Base-by-base conservation (phyloP, 805 yeast species). In the Wickerhamomyces rabaulensis region DNA sequence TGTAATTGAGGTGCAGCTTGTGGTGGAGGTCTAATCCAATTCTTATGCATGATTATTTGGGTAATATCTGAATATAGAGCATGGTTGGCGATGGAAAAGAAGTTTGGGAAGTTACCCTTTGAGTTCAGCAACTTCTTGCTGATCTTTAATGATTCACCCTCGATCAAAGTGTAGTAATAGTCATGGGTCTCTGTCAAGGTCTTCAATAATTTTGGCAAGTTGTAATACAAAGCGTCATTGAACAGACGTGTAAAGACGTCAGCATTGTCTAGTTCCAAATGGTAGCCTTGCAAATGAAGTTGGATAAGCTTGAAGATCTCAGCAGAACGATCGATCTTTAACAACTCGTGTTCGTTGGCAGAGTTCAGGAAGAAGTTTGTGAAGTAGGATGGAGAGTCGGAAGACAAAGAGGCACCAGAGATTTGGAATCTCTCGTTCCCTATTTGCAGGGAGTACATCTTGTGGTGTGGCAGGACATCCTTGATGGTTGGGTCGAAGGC, bases 381-480 rank as follows among this genome's bases (percentile, higher is more conserved):
- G 69, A 90, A 91, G 61, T 86, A 89, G 5, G 95, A 87, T 0
- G 97, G 97, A 0, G 84, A 83, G 65, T 90, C 97, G 2, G 86
- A 85, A 22, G 89, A 84, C 35, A 90, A 65, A 2, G 96, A 87
- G 0, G 94, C 91, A 1, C 96, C 96, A 57, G 89, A 82, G 16
- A 84, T 55, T n/a, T 73, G 69, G 62, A 82, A 89, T 22, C 78
- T 52, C 52, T 70, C 71, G 37, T 71, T 74, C 0, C 95, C 95
- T 12, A 88, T 80, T 59, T 83, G 87, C 22, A 89, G 74, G 16
- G 81, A 71, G 64, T 75, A 89, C 64, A 86, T 78, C 47, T 72
- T 76, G 39, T 82, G 85, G 54, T 81, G 87, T 1, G 94, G 92
- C 22, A 88, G 69, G 3, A 80, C 55, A 2, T 61, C 58, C 3